Evolutionary conservation across 257 asterid species (phyloP).

Genomic region (Rhazya stricta): DNA sequence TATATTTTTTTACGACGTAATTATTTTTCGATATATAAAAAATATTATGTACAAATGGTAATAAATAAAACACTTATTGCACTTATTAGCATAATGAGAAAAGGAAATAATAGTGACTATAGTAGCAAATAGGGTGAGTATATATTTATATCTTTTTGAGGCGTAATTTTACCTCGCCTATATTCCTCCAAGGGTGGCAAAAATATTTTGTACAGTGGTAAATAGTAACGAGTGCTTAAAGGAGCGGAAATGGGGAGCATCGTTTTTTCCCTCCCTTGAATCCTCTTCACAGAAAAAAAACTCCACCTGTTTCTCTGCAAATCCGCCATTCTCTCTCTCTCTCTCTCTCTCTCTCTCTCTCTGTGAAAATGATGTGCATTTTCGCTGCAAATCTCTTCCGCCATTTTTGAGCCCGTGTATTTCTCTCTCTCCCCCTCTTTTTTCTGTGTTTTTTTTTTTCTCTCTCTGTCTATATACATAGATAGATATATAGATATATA

Average conservation of each 20-base stretch:
- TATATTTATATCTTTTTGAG: no score
- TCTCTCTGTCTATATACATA: constrained; percentile 29
- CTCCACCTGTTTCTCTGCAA: constrained; percentile 50
- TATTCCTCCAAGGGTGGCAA: no score
- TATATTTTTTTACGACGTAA: no score
- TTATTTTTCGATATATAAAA: no score
- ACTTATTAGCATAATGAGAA: no score
- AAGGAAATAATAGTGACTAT: no score
- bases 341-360: constrained; percentile 24
- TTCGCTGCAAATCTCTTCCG: constrained; percentile 58
- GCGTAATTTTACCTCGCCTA: no score
- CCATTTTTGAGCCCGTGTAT: constrained; percentile 59
- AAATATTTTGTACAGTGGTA: neutral
- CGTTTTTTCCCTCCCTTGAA: constrained; percentile 14
- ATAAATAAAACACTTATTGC: no score
- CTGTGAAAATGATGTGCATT: constrained; percentile 28
- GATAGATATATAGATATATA: constrained; percentile 10
- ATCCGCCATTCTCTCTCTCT: constrained; percentile 50
- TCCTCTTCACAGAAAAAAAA: constrained; percentile 28
- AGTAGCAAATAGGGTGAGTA: no score
- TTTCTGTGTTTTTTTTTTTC: neutral
- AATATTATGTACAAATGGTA: no score
- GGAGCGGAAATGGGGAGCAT: neutral
- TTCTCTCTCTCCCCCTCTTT: constrained; percentile 22
- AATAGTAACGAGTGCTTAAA: neutral